Base-by-base conservation (phyloP, 2,329 filamentous ascomycete species). In the Plectosphaerella plurivora region DNA sequence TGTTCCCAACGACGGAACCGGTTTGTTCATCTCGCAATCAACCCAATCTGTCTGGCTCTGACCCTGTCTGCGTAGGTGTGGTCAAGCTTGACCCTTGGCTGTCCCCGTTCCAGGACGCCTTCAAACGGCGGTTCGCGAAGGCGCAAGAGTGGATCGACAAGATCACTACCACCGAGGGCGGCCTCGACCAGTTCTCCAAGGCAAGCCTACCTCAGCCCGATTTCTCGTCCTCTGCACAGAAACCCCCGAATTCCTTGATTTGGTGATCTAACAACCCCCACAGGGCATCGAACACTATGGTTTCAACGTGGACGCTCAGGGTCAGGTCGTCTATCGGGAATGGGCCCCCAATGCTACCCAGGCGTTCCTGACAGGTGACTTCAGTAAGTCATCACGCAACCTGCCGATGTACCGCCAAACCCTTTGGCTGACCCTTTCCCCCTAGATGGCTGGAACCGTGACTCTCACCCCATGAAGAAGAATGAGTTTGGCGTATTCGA, bases 261-360 rank as follows among this genome's bases (percentile, higher is more conserved):
- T 11, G n/a, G 7, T 18, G 41, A n/a, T 7, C 11, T 44, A 33
- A 33, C 11, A 12, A 5, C 7, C 15, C 9, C 9, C 8, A 9
- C 24, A 95, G 90, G 93, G 94, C 45, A 88, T 84, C 57, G 91
- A 97, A 65, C 86, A 80, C 57, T 96, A 89, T 65, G 94, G 94
- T 52, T 83, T 99, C 71, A 91, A 89, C 60, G 86, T 94, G 55
- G 80, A 87, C 65, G 75, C 83, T 51, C 85, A 96, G 63, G 90
- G 90, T 68, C 91, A 92, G 68, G 91, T 99, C 59, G 77, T 80
- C 53, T 99, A 99, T 71, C 83, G 91, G 61, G 94, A 99, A 79
- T 99, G 94, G 94, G 94, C 94, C 1, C 92, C 94, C 24, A 95
- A 91, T 75, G 93, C 91, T 51, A 77, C 83, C 41, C 79, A 88